Conservation (phyloP, 805 yeast genomes). For the Yarrowia alimentaria region DNA sequence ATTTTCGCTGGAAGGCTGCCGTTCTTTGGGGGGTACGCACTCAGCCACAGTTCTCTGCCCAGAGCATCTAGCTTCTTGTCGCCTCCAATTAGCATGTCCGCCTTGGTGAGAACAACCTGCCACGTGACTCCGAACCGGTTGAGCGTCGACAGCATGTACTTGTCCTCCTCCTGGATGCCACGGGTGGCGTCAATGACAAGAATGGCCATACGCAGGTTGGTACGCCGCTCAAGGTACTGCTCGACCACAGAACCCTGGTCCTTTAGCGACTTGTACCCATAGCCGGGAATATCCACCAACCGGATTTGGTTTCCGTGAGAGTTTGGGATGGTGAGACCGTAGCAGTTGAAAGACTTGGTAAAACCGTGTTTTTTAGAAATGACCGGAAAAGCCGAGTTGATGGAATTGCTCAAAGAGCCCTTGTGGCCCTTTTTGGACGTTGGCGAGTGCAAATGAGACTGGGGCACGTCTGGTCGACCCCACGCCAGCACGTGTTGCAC, state of each 20-base stretch:
- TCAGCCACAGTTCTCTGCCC: slow-evolving; percentile 12
- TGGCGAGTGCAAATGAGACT: slow-evolving; percentile 50
- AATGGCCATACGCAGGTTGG: slow-evolving; percentile 56
- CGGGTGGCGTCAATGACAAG: slow-evolving; percentile 59
- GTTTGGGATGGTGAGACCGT: slow-evolving; percentile 33
- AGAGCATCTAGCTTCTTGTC: slow-evolving; percentile 17
- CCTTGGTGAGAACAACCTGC: slow-evolving; percentile 74
- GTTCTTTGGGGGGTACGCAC: slow-evolving; percentile 5
- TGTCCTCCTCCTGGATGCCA: slow-evolving; percentile 62
- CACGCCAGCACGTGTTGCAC: slow-evolving; percentile 38
- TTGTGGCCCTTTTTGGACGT: slow-evolving; percentile 24
- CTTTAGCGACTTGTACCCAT: slow-evolving; percentile 66
- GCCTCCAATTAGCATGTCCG: slow-evolving; percentile 52
- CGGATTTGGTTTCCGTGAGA: slow-evolving; percentile 62
- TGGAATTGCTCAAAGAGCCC: slow-evolving; percentile 34
- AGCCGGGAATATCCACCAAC: slow-evolving; percentile 86
- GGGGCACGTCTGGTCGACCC: slow-evolving; percentile 19
- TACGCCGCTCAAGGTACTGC: slow-evolving; percentile 58
- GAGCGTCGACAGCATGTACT: slow-evolving; percentile 50
- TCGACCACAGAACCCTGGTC: slow-evolving; percentile 69
- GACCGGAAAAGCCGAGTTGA: slow-evolving; percentile 46
- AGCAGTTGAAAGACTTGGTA: slow-evolving; percentile 66
- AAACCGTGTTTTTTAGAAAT: slow-evolving; percentile 50
- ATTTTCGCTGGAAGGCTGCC: neutral
- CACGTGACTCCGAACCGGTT: slow-evolving; percentile 59